phyloP scores from a whole-genome alignment of 148 eudicot genomes.

The Camellia granthamiana region DNA sequence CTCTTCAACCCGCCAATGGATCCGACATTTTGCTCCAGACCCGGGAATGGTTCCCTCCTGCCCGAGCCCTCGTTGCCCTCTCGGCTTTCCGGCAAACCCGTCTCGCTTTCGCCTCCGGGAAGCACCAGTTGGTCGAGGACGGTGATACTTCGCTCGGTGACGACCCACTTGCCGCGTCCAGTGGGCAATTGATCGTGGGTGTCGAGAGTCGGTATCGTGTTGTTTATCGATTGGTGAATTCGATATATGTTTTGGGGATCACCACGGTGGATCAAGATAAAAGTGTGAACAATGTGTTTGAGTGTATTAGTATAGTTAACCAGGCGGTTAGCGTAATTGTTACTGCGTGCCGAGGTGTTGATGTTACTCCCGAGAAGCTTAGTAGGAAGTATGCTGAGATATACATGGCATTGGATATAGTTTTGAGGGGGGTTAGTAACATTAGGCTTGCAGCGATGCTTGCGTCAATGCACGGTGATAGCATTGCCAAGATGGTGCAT shows the following conservation, averaged over 20 bases:
- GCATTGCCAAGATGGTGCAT: conserved; percentile 92
- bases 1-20: conserved; percentile 87
- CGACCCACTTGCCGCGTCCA: conserved; percentile 84
- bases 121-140: conserved; percentile 38
- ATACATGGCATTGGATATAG: conserved; percentile 94
- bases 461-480: conserved; percentile 77
- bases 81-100: conserved; percentile 80
- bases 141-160: conserved; percentile 75
- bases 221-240: conserved; percentile 81
- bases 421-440: conserved; percentile 80
- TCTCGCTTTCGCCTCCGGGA: conserved; percentile 55
- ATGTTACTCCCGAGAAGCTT: conserved; percentile 77
- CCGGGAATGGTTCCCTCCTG: conserved; percentile 97
- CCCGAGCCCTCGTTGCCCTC: conserved; percentile 86
- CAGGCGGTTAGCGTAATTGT: conserved; percentile 78
- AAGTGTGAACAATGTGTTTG: conserved; percentile 62
- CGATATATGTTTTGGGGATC: conserved; percentile 80
- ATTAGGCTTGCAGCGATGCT: conserved; percentile 90
- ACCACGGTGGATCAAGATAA: conserved; percentile 63
- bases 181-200: conserved; percentile 89
- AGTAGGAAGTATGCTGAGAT: conserved; percentile 83
- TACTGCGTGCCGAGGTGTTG: conserved; percentile 80
- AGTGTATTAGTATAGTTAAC: conserved; percentile 82
- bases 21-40: conserved; percentile 88
- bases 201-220: conserved; percentile 74